phyloP scores from a whole-genome alignment of 352 stramenopile species.

The Aphanomyces euteiches region DNA sequence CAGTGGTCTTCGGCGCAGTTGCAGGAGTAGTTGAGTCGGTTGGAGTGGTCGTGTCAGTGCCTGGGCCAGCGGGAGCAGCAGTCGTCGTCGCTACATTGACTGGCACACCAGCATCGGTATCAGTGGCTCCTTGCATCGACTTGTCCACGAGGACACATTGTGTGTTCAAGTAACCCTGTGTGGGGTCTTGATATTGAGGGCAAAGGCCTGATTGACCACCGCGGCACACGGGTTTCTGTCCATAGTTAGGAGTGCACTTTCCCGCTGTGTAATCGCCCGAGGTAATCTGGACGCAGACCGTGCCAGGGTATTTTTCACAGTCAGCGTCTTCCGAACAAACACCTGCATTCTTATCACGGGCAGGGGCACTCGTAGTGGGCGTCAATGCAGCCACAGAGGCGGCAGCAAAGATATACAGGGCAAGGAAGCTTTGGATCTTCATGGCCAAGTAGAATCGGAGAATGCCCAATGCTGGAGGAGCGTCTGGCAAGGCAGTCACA shows the following conservation, averaged over 20 bases:
- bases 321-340: conserved; percentile 49
- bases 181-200: conserved; percentile 68
- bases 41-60: background rate
- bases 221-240: conserved; percentile 65
- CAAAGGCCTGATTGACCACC: conserved; percentile 65
- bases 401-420: background rate
- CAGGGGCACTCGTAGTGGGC: background rate
- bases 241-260: conserved; percentile 82
- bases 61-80: background rate
- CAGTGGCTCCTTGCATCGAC: conserved; percentile 25
- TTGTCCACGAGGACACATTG: conserved; percentile 80
- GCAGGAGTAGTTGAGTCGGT: background rate
- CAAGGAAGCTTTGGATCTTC: background rate
- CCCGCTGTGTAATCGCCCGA: conserved; percentile 63
- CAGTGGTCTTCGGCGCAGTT: background rate
- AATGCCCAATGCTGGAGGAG: background rate
- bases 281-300: conserved; percentile 73
- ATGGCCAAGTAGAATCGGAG: conserved; percentile 5
- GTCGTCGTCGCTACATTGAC: background rate
- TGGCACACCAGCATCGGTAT: background rate
- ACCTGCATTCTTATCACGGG: conserved; percentile 17
- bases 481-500: background rate
- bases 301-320: conserved; percentile 63
- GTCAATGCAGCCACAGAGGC: background rate
- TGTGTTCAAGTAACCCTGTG: conserved; percentile 71